Percentiles rank a stretch among this genome's conserved stretches.
Conservation (phyloP, 495 filamentous ascomycete species). For the Rhizodiscina lignyota region DNA sequence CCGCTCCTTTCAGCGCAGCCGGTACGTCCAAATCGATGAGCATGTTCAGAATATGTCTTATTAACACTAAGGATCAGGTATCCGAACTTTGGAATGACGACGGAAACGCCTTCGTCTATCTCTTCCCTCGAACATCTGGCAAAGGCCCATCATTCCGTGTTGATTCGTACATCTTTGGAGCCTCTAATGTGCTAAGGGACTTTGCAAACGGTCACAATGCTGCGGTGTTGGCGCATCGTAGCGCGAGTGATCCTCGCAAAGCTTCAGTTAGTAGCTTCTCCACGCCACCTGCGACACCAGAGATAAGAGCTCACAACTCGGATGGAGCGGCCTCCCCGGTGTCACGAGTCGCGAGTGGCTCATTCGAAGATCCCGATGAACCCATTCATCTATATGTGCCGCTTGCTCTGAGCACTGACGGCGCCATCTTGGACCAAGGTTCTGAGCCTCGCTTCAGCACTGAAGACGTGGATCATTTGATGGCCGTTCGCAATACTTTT, state of each 20-base stretch:
- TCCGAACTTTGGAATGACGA: slow-evolving; percentile 78
- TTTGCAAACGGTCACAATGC: slow-evolving; percentile 46
- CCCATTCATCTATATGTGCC: slow-evolving; percentile 62
- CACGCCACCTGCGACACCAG: slow-evolving; percentile 19
- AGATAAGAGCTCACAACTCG: neutral
- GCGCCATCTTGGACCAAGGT: slow-evolving; percentile 16
- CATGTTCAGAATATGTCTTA: neutral
- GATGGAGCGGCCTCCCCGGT: slow-evolving; percentile 13
- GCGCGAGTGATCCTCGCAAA: slow-evolving; percentile 8
- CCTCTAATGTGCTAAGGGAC: slow-evolving; percentile 50
- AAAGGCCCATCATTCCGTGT: slow-evolving; percentile 64
- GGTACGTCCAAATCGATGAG: too few relatives aligned
- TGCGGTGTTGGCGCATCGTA: too few relatives aligned
- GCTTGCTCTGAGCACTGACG: slow-evolving; percentile 16
- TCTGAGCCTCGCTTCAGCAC: slow-evolving; percentile 21
- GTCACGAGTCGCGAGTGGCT: slow-evolving; percentile 16
- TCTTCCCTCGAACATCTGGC: slow-evolving; percentile 51
- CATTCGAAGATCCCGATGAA: slow-evolving; percentile 15
- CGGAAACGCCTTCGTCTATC: slow-evolving; percentile 70
- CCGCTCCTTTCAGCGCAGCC: too few relatives aligned
- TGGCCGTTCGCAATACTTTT: slow-evolving; percentile 78
- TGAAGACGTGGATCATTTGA: slow-evolving; percentile 48
- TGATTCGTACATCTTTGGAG: slow-evolving; percentile 50
- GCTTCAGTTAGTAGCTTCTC: slow-evolving; percentile 4
- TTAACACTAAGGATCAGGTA: slow-evolving; percentile 30